These are phyloP conservation scores for Ustilago nuda DNA, from an alignment of 1,284 basidiomycete genomes.

Conservation along the genomic window DNA sequence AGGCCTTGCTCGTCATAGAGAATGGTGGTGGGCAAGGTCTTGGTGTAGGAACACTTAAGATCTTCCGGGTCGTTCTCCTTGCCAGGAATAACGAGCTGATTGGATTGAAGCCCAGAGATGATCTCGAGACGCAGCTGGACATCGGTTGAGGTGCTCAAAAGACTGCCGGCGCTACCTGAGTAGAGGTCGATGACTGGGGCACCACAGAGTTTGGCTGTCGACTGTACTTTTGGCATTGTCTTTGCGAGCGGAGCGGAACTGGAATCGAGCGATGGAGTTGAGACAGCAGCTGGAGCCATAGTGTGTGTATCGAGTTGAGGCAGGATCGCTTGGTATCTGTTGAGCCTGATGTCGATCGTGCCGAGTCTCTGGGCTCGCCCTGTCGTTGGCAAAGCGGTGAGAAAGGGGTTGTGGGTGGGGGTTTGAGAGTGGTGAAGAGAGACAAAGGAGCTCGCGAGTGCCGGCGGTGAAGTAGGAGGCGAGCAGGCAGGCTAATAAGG, in stretches of 20 bases:
- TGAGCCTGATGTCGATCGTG: not conserved
- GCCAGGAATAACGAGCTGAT: slow-evolving; percentile 55
- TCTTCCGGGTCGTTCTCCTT: slow-evolving; percentile 43
- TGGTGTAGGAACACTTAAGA: slow-evolving; percentile 45
- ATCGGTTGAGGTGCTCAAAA: slow-evolving; percentile 38
- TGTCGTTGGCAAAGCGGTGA: not conserved
- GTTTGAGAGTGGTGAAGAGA: slow-evolving; percentile 1
- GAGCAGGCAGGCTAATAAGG: slow-evolving; percentile 2
- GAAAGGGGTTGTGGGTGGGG: not conserved
- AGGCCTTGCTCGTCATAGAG: slow-evolving; percentile 88
- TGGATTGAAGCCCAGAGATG: slow-evolving; percentile 48
- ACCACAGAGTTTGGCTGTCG: slow-evolving; percentile 8
- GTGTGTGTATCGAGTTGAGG: not conserved
- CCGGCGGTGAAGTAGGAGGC: not conserved
- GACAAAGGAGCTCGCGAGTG: not conserved
- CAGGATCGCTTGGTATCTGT: not conserved
- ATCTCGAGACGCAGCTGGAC: slow-evolving; percentile 51
- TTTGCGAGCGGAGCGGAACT: slow-evolving; percentile 1
- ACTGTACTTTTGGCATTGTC: slow-evolving; percentile 13
- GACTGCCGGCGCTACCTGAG: slow-evolving; percentile 50
- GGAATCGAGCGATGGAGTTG: slow-evolving; percentile 4
- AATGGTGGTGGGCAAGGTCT: slow-evolving; percentile 82
- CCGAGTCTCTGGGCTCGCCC: not conserved
- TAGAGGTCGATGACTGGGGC: slow-evolving; percentile 57
- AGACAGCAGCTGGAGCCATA: slow-evolving; percentile 39